phyloP scores from a whole-genome alignment of 768 basidiomycete genomes.

The Megacollybia marginata region DNA sequence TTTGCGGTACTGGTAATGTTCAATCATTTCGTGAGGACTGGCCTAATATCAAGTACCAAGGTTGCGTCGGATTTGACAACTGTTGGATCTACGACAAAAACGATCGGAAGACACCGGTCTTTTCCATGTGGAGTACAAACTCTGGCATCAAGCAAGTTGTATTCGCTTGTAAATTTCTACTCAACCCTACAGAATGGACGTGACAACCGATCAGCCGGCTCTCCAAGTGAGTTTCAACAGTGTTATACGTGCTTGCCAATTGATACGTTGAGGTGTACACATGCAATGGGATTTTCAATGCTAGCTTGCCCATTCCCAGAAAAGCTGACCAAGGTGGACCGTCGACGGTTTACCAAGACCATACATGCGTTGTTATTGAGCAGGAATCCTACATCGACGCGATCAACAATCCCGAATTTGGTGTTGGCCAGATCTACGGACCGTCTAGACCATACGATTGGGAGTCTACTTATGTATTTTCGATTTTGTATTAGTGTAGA shows the following conservation, averaged over 20 bases:
- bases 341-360: constrained; percentile 22
- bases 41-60: constrained; percentile 12
- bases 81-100: constrained; percentile 35
- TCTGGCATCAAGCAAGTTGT: constrained; percentile 34
- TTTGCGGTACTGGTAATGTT: constrained; percentile 31
- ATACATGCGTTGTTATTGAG: constrained; percentile 38
- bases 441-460: constrained; percentile 28
- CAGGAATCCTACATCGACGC: constrained; percentile 37
- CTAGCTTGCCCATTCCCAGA: constrained; percentile 26
- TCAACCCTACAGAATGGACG: constrained; percentile 24
- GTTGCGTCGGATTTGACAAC: constrained; percentile 41
- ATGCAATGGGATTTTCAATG: constrained; percentile 26
- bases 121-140: constrained; percentile 37
- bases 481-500: constrained; percentile 4
- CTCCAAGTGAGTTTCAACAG: constrained; percentile 23
- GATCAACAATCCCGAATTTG: constrained; percentile 40
- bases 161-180: not conserved
- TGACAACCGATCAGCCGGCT: constrained; percentile 38
- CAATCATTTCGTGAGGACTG: not conserved
- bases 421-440: constrained; percentile 36
- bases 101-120: constrained; percentile 17
- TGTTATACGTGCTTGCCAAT: not conserved
- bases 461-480: constrained; percentile 35
- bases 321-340: constrained; percentile 37
- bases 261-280: constrained; percentile 25